Base-by-base conservation (phyloP, 441 rosid genomes). In the Pelargonium fulgidum region DNA sequence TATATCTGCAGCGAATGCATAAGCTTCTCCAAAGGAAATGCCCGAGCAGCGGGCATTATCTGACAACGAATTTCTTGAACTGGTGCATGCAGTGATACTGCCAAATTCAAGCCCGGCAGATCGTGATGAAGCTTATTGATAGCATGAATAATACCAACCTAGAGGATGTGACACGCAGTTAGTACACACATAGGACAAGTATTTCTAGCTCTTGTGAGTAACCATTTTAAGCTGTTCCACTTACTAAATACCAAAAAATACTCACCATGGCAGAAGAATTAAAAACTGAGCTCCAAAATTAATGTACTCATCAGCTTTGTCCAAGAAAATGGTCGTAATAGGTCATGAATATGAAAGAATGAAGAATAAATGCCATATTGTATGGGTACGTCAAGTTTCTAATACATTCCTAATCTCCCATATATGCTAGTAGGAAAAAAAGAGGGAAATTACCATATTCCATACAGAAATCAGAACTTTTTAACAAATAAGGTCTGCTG, bases 11-110 rank as follows among this genome's bases (percentile, higher is more conserved):
- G 80, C 36, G 96, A 42, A 76, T 82, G 82, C 94, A 94, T 92
- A n/a, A 94, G 98, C 81, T 90, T 94, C 74, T 82, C 91, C 77
- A 94, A 81, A 79, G 98, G 94, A 83, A 94, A 94, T 77, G 99
- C 99, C 75, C 94, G 86, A 68, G 98, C 97, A 20, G 97, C 91
- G 45, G 97, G 99, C 99, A 94, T 94, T 78, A 94, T 92, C 75
- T 90, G 90, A 72, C 97, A 94, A 69, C 94, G 93, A 65, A 92
- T 81, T 56, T 92, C 99, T 79, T 94, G 99, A 76, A 86, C 92
- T 67, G 99, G 97, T 4, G 99, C 98, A 72, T 93, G 98, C 72
- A 91, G 86, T 29, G 97, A 94, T 56, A 90, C 94, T 16, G 98
- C 99, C 70, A 94, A 85, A 84, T 91, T 94, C 80, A 94, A 62